Conservation (phyloP, 2,329 filamentous ascomycete genomes). For the Domatiomyces catenatus region DNA sequence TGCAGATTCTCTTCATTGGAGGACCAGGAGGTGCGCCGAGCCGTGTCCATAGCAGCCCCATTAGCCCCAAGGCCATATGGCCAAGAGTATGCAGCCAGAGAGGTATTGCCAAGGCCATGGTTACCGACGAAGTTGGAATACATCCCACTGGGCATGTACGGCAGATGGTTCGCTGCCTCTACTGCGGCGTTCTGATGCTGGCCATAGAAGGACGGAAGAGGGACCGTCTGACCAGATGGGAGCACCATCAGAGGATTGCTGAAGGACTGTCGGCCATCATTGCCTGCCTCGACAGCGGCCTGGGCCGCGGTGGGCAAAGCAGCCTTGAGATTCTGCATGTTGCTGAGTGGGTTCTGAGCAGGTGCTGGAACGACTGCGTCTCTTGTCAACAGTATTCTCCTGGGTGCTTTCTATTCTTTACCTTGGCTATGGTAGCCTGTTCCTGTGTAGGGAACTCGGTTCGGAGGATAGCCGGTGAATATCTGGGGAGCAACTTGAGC, state of each 20-base stretch:
- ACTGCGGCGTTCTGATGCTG: conserved; percentile 7
- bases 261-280: conserved; percentile 10
- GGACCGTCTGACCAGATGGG: conserved; percentile 16
- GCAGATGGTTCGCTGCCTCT: conserved; percentile 13
- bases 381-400: neutral
- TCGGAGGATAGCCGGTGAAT: conserved; percentile 11
- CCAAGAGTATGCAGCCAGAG: conserved; percentile 23
- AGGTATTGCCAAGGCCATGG: conserved; percentile 20
- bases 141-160: conserved; percentile 24
- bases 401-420: conserved; percentile 2
- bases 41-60: conserved; percentile 22
- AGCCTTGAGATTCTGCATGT: conserved; percentile 16
- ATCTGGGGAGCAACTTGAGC: conserved; percentile 8
- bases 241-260: conserved; percentile 16
- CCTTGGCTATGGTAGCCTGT: conserved; percentile 8
- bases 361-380: neutral
- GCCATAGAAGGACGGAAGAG: conserved; percentile 13
- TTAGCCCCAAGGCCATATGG: conserved; percentile 24
- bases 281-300: conserved; percentile 7
- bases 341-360: conserved; percentile 10
- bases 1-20: conserved; percentile 32
- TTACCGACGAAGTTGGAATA: conserved; percentile 23
- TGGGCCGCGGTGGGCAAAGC: conserved; percentile 10
- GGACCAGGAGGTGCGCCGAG: conserved; percentile 27
- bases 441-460: conserved; percentile 8